Evolutionary conservation across 2,329 filamentous ascomycete species (phyloP).

Genomic region (Trichoderma lentiforme): DNA sequence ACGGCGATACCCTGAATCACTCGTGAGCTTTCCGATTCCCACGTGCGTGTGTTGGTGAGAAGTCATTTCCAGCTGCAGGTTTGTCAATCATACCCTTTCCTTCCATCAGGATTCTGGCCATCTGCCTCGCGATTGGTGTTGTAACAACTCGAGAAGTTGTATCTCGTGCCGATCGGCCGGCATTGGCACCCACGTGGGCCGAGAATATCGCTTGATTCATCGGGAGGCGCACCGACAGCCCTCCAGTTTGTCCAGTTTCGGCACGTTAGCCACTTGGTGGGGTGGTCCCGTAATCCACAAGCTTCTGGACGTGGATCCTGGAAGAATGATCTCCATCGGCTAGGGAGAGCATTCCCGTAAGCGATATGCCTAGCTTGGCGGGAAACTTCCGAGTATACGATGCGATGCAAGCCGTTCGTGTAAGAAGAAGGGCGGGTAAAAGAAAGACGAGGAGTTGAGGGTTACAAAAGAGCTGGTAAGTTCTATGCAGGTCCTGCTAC

Average conservation of each 20-base stretch:
- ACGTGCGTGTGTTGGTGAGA: background rate
- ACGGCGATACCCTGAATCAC: background rate
- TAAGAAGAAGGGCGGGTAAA: background rate
- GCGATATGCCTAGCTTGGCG: background rate
- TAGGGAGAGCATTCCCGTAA: background rate
- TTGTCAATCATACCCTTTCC: background rate
- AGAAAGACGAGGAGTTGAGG: background rate
- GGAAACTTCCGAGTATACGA: background rate
- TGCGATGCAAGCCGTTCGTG: background rate
- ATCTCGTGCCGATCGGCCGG: background rate
- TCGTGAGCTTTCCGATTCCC: background rate
- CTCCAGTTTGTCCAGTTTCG: background rate
- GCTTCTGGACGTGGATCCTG: background rate
- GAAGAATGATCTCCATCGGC: background rate
- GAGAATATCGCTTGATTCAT: constrained; percentile 3
- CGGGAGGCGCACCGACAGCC: background rate
- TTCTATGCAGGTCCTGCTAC: background rate
- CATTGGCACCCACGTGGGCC: background rate
- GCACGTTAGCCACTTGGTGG: background rate
- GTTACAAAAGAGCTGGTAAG: background rate
- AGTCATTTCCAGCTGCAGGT: background rate
- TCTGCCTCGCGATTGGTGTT: background rate
- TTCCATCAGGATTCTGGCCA: background rate
- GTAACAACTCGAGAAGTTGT: background rate
- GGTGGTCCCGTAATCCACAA: background rate